phyloP scores from a whole-genome alignment of 768 basidiomycete species.

The Trametes cinnabarina region DNA sequence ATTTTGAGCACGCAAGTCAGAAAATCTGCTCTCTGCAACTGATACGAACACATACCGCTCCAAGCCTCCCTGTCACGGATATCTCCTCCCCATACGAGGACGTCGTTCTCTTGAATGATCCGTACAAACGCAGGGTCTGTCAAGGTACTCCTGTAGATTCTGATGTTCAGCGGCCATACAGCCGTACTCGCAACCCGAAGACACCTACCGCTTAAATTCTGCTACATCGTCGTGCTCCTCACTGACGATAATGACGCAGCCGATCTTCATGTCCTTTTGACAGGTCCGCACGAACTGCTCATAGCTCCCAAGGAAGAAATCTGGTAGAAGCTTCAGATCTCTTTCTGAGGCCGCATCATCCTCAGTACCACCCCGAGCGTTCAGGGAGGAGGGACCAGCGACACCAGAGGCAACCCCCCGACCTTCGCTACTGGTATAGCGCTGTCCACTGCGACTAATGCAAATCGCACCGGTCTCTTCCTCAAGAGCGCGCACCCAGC shows the following conservation, averaged over 20 bases:
- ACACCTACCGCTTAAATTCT: constrained; percentile 75
- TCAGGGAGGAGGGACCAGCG: constrained; percentile 44
- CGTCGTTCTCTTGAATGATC: constrained; percentile 65
- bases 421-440: not conserved
- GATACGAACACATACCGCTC: constrained; percentile 45
- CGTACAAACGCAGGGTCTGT: constrained; percentile 71
- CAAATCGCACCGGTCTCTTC: constrained; percentile 80
- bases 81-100: constrained; percentile 92
- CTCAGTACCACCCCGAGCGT: constrained; percentile 31
- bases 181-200: not conserved
- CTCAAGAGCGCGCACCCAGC: constrained; percentile 79
- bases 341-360: constrained; percentile 29
- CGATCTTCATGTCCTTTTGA: constrained; percentile 67
- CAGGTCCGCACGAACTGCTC: constrained; percentile 73
- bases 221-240: constrained; percentile 88
- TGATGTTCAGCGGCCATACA: not conserved
- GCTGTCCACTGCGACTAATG: constrained; percentile 27
- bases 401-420: constrained; percentile 31
- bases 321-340: constrained; percentile 60
- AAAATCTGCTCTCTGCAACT: no score
- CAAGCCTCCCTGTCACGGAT: constrained; percentile 81
- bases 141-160: constrained; percentile 57
- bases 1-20: no score
- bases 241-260: constrained; percentile 80
- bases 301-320: constrained; percentile 79